Evolutionary conservation across 2,329 filamentous ascomycete species (phyloP), one percentile per base, ranked within the genome.

Genomic region (Monilinia laxa): DNA sequence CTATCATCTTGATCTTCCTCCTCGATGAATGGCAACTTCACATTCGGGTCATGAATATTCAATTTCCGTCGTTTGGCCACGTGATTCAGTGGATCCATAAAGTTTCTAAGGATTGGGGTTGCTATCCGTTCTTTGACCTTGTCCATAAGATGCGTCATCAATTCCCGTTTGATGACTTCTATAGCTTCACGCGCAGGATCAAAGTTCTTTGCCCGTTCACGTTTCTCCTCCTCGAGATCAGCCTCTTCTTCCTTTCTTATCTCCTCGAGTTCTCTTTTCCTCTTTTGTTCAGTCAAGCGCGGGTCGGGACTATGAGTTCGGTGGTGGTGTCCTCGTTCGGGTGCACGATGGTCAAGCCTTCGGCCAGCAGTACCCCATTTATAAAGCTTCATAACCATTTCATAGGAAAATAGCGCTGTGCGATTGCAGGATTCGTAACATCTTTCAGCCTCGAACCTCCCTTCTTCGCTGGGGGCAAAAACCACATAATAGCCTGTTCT

Each of bases 101-200:
- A 93, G 53, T 92, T 86, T 71, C 91, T 90, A 49, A 99, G 82
- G 54, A 88, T 85, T 3, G 93, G 92, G 9, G 89, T 91, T 11
- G 91, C 93, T 58, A 98, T 88, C 73, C 94, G 90, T 55, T 90
- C 90, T 73, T 93, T 93, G 74, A 98, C 91, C 76, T 97, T 93
- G 71, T 90, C 87, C 69, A 98, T 87, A 47, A 99, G 81, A 77
- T 96, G 95, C 75, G 96, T 91, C 68, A 87, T 88, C 75, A 99
- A 82, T 77, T 98, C 93, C 64, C 87, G 86, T 62, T 90, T 86
- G 64, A 97, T 85, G 55, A 91, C 85, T 69, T 93, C 88, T 51
- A 93, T 82, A 45, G 95, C 94, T 75, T 96, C 94, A 59, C 83
- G 80, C 5, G 94, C 91, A n/a, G 95, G 94, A 77, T 99, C 94